Base-by-base conservation (phyloP, 208 protist genomes). In the Hexamita inflata region DNA sequence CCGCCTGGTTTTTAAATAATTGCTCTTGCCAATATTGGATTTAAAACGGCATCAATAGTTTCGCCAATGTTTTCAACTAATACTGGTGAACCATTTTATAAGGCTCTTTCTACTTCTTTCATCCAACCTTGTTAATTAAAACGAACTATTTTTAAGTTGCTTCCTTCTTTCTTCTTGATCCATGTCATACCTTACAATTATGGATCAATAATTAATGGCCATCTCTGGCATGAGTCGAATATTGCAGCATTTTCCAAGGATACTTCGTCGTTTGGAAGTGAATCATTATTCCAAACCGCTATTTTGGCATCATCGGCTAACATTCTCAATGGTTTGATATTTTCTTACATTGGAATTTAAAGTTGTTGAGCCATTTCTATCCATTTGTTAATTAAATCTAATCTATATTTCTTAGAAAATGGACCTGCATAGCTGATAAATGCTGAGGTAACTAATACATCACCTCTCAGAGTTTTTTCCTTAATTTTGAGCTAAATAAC, bases 151-250 rank as follows among this genome's bases (percentile, higher is more conserved):
- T 89, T 59, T 93, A 84, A 30, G 92, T 88, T n/a, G 84, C 90
- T 90, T 78, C 93, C 89, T 80, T 94, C 88, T 74, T 90, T 89
- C 57, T 88, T 92, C 34, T 87, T 83, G 77, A 97, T 95, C 94
- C 94, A 98, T 65, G 88, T 89, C 74, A 96, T 89, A 60, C 92
- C 94, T 84, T 98, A 93, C 53, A 96, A 82, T 86, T 98, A 93
- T 40, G 94, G 94, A 83, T 98, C 94, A 73, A 98, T 95, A 73
- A 98, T 87, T 42, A 98, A 83, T 75, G 94, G 94, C 93, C 94
- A 98, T 35, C 94, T 91, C 77, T 90, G 88, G 81, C 92, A 94
- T 73, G 92, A 93, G 34, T 78, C 89, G 45, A 77, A 78, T 30
- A 67, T 79, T 32, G 92, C 88, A 61, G 91, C 94, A 82, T 98